These are phyloP conservation scores for Mrakiaceae sp. DNA, from an alignment of 1,284 basidiomycete species.

Conservation along the genomic window DNA sequence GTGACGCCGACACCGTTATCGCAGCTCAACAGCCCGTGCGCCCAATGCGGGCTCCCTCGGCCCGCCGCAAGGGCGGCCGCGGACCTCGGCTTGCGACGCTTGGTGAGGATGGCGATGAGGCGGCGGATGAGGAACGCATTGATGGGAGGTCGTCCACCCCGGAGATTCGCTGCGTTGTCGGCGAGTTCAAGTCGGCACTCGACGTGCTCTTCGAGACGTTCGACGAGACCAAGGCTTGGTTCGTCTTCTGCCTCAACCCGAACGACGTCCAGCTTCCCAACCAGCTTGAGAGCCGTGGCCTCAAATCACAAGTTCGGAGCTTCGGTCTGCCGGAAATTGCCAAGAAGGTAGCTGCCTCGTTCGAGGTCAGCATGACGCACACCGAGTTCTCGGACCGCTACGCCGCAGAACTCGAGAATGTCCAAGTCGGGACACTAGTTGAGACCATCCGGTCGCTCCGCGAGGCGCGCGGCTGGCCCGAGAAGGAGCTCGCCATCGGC, in stretches of 20 bases:
- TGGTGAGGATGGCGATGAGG: slow-evolving; percentile 44
- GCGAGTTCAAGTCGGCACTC: slow-evolving; percentile 73
- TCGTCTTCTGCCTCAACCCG: slow-evolving; percentile 81
- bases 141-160: slow-evolving; percentile 21
- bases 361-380: slow-evolving; percentile 75
- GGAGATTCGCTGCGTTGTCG: slow-evolving; percentile 60
- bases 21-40: slow-evolving; percentile 84
- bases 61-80: slow-evolving; percentile 48
- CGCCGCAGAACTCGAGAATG: slow-evolving; percentile 41
- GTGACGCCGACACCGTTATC: slow-evolving; percentile 87
- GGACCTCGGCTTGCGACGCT: slow-evolving; percentile 43
- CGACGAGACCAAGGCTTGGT: slow-evolving; percentile 84
- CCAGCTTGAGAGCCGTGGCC: slow-evolving; percentile 79
- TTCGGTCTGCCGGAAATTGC: slow-evolving; percentile 70
- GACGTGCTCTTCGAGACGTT: slow-evolving; percentile 79
- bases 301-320: slow-evolving; percentile 83
- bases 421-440: slow-evolving; percentile 33
- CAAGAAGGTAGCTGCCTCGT: slow-evolving; percentile 49
- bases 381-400: slow-evolving; percentile 83
- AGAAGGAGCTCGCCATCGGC: slow-evolving; percentile 67
- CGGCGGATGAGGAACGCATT: slow-evolving; percentile 26
- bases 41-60: slow-evolving; percentile 85
- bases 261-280: slow-evolving; percentile 91
- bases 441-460: slow-evolving; percentile 38
- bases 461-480: slow-evolving; percentile 52